Conservation (phyloP, 768 basidiomycete genomes). For the Chalciporus pseudorubinellus region DNA sequence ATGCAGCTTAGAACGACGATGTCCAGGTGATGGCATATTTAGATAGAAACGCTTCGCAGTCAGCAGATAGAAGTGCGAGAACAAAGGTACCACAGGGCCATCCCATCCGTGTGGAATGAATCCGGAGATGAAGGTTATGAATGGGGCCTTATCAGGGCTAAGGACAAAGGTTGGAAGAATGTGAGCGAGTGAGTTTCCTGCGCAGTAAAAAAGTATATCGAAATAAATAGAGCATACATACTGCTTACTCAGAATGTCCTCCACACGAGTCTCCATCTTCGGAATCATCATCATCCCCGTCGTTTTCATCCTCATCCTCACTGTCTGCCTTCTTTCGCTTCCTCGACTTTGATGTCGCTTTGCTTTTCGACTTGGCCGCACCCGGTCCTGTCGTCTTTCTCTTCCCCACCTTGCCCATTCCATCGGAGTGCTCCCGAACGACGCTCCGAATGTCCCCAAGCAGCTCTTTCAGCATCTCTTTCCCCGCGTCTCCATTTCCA, state of each 20-base stretch:
- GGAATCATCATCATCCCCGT: background rate
- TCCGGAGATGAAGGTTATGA: no score
- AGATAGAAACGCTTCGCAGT: no score
- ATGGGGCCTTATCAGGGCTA: no score
- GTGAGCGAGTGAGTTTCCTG: no score
- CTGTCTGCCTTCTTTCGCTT: slow-evolving; percentile 2
- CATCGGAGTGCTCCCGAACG: slow-evolving; percentile 12
- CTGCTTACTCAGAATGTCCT: background rate
- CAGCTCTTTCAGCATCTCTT: slow-evolving; percentile 10
- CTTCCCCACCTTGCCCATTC: slow-evolving; percentile 5
- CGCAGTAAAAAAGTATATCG: no score
- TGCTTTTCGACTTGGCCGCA: slow-evolving; percentile 1
- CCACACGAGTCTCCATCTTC: background rate
- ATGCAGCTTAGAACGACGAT: no score
- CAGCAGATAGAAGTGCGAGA: no score
- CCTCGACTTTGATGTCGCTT: background rate
- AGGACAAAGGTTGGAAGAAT: no score
- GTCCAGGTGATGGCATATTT: no score
- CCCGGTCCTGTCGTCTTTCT: background rate
- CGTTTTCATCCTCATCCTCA: slow-evolving; percentile 9
- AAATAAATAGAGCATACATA: background rate
- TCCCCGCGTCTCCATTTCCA: background rate
- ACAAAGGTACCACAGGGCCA: no score
- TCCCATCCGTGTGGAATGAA: no score
- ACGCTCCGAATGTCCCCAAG: slow-evolving; percentile 9